Base-by-base conservation (phyloP, 2,329 filamentous ascomycete genomes). In the Ceratocystis cubensis region DNA sequence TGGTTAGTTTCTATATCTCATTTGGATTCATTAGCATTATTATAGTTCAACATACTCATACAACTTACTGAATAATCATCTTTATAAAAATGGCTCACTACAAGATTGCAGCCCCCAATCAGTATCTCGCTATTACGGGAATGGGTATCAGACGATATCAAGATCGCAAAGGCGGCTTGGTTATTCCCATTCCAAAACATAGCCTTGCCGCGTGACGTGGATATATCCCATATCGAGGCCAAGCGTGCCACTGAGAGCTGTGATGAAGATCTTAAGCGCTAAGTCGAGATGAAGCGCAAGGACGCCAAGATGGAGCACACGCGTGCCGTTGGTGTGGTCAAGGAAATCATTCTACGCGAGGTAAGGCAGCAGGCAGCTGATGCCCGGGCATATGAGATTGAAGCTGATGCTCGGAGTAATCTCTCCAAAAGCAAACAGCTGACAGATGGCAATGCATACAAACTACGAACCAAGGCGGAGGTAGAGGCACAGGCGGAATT, bases 71-170 rank as follows among this genome's bases (percentile, higher is more conserved):
- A 5, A 8, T 46, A 66, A 53, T 53, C 72, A 74, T 70, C 2
- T 45, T 33, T 75, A 78, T 69, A 30, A 37, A 37, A 63, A 83
- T 82, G 79, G 45, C 37, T 33, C 82, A 82, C 71, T 89, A 87
- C 77, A 83, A 81, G 74, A 82, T 91, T 70, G 87, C 88, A 22
- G 83, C 84, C 66, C 86, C 89, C 33, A 88, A 91, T 77, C 84
- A 91, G 77, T 95, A 94, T 81, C 88, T 95, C 76, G 89, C 90
- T 80, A 84, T 94, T 71, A 94, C 89, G 71, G 90, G 91, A 77
- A 86, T 86, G 76, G 85, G 87, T 70, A 82, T 96, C 71, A 80
- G 86, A 82, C 72, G 84, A 68, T 17, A 50, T 95, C 71, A 83
- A 84, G 71, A 91, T 95, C 75, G 85, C 83, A 73, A 96, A 95